A percentile compares a stretch with the other conserved stretches of the same genome.
phyloP scores from a whole-genome alignment of 2,329 filamentous ascomycete genomes.

The Colletotrichum falcatum region DNA sequence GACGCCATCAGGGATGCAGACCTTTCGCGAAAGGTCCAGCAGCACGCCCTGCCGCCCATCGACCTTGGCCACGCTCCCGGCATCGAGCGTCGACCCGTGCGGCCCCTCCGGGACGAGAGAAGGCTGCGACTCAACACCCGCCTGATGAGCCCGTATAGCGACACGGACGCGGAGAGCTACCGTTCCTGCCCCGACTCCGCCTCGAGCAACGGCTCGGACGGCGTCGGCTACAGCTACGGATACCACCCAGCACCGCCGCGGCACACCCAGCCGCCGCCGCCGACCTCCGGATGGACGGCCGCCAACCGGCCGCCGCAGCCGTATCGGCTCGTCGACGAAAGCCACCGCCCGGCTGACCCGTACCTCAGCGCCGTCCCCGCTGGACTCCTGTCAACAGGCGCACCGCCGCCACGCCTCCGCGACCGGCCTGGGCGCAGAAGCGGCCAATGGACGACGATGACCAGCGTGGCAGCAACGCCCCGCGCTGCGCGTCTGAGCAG shows the following conservation, averaged over 20 bases:
- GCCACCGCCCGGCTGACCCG: constrained; percentile 50
- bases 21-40: constrained; percentile 53
- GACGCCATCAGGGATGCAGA: constrained; percentile 64
- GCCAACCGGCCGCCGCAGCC: constrained; percentile 44
- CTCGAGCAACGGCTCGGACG: constrained; percentile 39
- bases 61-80: constrained; percentile 21
- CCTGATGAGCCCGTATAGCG: constrained; percentile 53
- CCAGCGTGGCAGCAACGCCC: constrained; percentile 41
- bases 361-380: constrained; percentile 59
- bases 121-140: constrained; percentile 44
- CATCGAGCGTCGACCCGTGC: constrained; percentile 27
- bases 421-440: constrained; percentile 43
- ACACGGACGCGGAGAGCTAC: constrained; percentile 55
- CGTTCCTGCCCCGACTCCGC: constrained; percentile 44
- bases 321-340: constrained; percentile 38
- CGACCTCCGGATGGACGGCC: constrained; percentile 46
- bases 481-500: constrained; percentile 24
- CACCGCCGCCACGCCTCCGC: constrained; percentile 25
- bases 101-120: constrained; percentile 44
- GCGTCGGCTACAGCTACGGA: constrained; percentile 27
- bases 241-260: constrained; percentile 16
- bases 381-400: constrained; percentile 44
- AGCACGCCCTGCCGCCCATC: constrained; percentile 41
- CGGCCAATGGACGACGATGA: constrained; percentile 48
- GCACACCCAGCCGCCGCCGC: constrained; percentile 20